Conservation (phyloP, 1,284 basidiomycete genomes). For the Rhodotorula sp. region DNA sequence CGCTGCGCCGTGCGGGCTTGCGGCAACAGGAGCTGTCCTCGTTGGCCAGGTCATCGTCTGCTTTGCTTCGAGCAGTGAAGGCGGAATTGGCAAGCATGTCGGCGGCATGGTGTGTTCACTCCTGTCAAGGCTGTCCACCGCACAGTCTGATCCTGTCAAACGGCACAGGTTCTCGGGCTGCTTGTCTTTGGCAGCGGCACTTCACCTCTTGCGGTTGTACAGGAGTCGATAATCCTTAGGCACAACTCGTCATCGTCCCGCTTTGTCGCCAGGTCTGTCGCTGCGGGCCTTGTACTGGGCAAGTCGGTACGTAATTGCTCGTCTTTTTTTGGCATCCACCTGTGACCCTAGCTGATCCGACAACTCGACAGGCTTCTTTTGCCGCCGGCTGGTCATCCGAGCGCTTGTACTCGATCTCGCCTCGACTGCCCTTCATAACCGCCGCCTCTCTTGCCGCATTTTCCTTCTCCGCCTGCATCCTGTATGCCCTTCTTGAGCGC, state of each 20-base stretch:
- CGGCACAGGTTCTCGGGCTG: slow-evolving; percentile 16
- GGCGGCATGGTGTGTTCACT: slow-evolving; percentile 3
- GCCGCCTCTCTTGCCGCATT: slow-evolving; percentile 17
- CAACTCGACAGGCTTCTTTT: slow-evolving; percentile 9
- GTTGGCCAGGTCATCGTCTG: slow-evolving; percentile 29
- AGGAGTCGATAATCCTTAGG: slow-evolving; percentile 35
- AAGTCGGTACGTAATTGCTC: slow-evolving; percentile 9
- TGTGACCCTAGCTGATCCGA: neutral
- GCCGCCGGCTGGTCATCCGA: slow-evolving; percentile 22
- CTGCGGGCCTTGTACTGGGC: slow-evolving; percentile 30
- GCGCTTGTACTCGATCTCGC: slow-evolving; percentile 22
- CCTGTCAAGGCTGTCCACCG: neutral
- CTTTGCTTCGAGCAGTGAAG: slow-evolving; percentile 2
- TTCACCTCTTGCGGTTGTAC: slow-evolving; percentile 31
- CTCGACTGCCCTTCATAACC: slow-evolving; percentile 25
- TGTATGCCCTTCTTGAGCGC: slow-evolving; percentile 18
- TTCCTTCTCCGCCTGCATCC: slow-evolving; percentile 27
- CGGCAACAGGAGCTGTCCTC: slow-evolving; percentile 27
- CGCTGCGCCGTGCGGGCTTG: slow-evolving; percentile 25
- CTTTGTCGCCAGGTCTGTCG: slow-evolving; percentile 24
- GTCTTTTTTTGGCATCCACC: too few relatives aligned
- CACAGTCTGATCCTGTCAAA: neutral
- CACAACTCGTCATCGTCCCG: slow-evolving; percentile 15
- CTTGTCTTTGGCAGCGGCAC: slow-evolving; percentile 31
- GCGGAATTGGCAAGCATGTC: slow-evolving; percentile 1